Evolutionary conservation across 2,329 filamentous ascomycete species (phyloP).

Genomic region (Claviceps fusiformis): DNA sequence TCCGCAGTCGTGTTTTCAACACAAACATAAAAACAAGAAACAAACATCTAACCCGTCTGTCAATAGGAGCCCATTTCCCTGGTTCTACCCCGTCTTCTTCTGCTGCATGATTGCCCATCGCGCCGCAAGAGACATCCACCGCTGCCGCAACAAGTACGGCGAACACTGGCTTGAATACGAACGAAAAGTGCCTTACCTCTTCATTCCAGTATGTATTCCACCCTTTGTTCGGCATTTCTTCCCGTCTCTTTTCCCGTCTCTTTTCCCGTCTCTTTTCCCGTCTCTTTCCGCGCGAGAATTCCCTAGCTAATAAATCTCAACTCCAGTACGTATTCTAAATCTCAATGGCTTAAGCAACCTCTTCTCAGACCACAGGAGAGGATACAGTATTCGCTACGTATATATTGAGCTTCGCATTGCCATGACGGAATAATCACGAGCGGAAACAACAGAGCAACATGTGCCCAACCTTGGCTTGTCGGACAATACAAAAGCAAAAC

Average conservation of each 20-base stretch:
- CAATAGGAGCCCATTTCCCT: constrained; percentile 61
- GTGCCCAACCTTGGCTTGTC: neutral
- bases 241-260: neutral
- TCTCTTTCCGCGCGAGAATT: neutral
- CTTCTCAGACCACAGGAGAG: neutral
- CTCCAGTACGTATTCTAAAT: neutral
- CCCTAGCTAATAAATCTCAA: neutral
- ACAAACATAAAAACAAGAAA: too few species aligned
- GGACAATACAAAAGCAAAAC: neutral
- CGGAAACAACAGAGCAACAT: neutral
- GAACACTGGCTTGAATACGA: constrained; percentile 73
- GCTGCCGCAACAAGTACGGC: constrained; percentile 69
- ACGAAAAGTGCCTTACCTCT: constrained; percentile 65
- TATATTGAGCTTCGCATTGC: neutral
- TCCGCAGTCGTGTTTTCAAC: neutral
- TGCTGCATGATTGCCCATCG: constrained; percentile 69
- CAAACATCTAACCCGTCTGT: constrained; percentile 3
- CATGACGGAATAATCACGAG: neutral
- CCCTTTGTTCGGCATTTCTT: neutral
- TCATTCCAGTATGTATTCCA: constrained; percentile 49
- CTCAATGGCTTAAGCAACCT: neutral
- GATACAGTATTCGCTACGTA: neutral
- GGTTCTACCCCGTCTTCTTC: constrained; percentile 86
- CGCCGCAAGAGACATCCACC: constrained; percentile 60
- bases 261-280: neutral